A percentile compares a stretch with the other conserved stretches of the same genome.
phyloP scores from a whole-genome alignment of 2,329 filamentous ascomycete species.

The Clonostachys chloroleuca region DNA sequence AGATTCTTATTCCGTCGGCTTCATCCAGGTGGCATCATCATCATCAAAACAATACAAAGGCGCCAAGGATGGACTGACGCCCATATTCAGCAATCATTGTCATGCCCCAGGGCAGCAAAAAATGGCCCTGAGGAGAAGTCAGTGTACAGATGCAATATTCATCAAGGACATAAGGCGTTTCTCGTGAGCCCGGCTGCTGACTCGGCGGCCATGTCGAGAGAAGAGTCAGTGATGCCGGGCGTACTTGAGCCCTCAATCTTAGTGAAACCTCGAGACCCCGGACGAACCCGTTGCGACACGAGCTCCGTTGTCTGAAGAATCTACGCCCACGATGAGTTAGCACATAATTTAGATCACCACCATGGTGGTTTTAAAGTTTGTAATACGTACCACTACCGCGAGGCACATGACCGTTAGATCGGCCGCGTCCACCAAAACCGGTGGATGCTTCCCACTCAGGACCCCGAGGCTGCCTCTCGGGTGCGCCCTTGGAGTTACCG shows the following conservation, averaged over 20 bases:
- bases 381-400: slow-evolving; percentile 52
- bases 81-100: not conserved
- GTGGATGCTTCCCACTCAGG: slow-evolving; percentile 54
- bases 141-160: not conserved
- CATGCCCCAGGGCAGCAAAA: no score
- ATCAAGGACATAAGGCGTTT: no score
- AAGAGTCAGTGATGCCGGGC: no score
- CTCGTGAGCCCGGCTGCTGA: no score
- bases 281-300: slow-evolving; percentile 27
- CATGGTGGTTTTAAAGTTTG: not conserved
- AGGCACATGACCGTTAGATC: slow-evolving; percentile 57
- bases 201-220: no score
- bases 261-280: slow-evolving; percentile 26
- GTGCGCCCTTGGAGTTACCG: slow-evolving; percentile 37
- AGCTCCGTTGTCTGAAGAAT: slow-evolving; percentile 36
- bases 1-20: slow-evolving; percentile 29
- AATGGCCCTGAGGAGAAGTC: not conserved
- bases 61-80: not conserved
- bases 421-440: slow-evolving; percentile 49
- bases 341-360: not conserved
- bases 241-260: not conserved
- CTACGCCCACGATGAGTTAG: slow-evolving; percentile 16
- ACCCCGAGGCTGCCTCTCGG: slow-evolving; percentile 60
- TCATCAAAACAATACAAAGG: slow-evolving; percentile 20
- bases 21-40: slow-evolving; percentile 27